Evolutionary conservation across 2,329 filamentous ascomycete genomes (phyloP), one percentile per base, ranked within the genome.

Genomic region (Pseudophaeomoniella oleicola): DNA sequence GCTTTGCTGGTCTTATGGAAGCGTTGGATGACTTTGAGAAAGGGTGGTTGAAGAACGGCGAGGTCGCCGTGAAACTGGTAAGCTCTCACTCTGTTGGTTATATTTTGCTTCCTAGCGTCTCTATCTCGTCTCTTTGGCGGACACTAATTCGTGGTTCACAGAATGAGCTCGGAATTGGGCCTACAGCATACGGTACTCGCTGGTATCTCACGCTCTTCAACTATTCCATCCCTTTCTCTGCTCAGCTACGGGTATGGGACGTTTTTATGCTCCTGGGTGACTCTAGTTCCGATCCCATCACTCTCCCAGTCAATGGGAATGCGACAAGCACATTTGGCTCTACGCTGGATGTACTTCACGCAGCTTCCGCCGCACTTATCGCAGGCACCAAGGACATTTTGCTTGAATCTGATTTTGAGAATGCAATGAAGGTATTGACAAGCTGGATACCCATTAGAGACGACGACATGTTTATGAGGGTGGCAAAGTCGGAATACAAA

Each of bases 201-300:
- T 98, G 90, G 90, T 98, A 98, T 54, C 69, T 98, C 36, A 98
- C 90, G 2, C 67, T 98, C 5, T 98, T 98, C 69, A 96, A 96
- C 59, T 81, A 96, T 51, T 92, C 85, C 12, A 83, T 98, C 36
- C 90, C 90, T 0, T 98, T 96, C 50, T 72, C 84, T 0, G 87
- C 88, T 3, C 90, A 96, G 57, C 75, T 98, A 22, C 81, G 90
- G 34, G 81, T 98, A 12, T 98, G 90, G 90, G 90, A 98, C 53
- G 82, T 94, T 1, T 96, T 96, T 59, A 85, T 98, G 72, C 74
- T 98, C 11, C 72, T 96, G 10, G 90, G 88, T 33, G 84, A 88
- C 47, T 68, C 51, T 47, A 15, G 46, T 54, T 3, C 39, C 46
- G 5, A 34, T 46, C 18, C 40, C 34, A 33, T 17, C 14, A 37